Evolutionary conservation across 352 stramenopile species (phyloP), one percentile per base, ranked within the genome.

Genomic region (Phytophthora quininea): DNA sequence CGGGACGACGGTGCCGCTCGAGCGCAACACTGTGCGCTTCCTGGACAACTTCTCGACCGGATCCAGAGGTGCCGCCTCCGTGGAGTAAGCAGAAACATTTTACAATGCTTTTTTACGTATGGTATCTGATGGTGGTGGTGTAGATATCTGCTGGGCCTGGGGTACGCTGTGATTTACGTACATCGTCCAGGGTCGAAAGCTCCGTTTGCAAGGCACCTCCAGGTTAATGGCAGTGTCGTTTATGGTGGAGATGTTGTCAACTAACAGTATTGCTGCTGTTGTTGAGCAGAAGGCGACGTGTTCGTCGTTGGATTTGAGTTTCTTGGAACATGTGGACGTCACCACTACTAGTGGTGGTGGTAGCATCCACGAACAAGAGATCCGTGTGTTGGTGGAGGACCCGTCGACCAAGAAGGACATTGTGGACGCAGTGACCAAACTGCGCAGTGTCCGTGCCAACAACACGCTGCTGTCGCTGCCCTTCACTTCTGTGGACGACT

Each of bases 11-110:
- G 93, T 98, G 35, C 93, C 96, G 56, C 84, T 99, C 29, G 97
- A 99, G 81, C 76, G 88, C 43, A 96, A 98, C 68, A 97, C 86
- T 2, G 97, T 99, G 35, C 92, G 97, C 43, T 99, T 97, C 76
- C 84, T 99, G 30, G 97, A 99, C 74, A 99, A 99, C 64, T 99
- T 99, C 73, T 98, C 86, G 14, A 99, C 97, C 0, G 97, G 97
- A n/a, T 87, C 82, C 4, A 76, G 96, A 35, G 96, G 95, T 30
- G 92, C 94, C 3, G 77, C 88, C 11, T 94, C 83, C 0, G 83
- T 82, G 53, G 87, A 95, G 77, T 90, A 73, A 24, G 67, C 19
- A 24, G 19, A 24, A 24, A 24, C 19, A 24, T 24, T 24, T 24
- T 0, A 24, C 19, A 24, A 24, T 24, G 19, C 0, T 24, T 24